Base-by-base conservation (phyloP, 805 yeast genomes). In the Priceomyces haplophilus region DNA sequence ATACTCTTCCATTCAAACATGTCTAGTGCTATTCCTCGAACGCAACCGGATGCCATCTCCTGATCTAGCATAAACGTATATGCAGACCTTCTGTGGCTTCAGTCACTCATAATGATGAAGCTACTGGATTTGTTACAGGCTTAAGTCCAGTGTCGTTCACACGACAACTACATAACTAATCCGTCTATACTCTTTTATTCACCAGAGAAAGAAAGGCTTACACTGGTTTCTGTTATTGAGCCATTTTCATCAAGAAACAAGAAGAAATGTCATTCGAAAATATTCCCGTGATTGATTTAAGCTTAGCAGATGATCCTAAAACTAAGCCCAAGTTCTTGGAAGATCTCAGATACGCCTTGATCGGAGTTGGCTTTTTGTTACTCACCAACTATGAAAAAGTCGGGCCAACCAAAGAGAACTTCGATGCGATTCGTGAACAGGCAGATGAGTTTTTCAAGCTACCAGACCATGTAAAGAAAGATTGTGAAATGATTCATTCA, bases 301-400 rank as follows among this genome's bases (percentile, higher is more conserved):
- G 53, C 3, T 52, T 61, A 36, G 80, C 78, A 1, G 51, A 59
- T n/a, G 59, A 67, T 43, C 69, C 75, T 1, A 53, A 34, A 0
- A 69, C 74, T n/a, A 72, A 67, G 45, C 66, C 69, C 1, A 56
- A 62, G 49, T 67, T 80, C 41, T 61, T 78, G 13, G 59, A 27
- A 44, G 72, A 53, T 43, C 51, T 71, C 35, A 56, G 64, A 34
- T 56, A 73, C 48, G 82, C 83, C 0, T 59, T 79, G n/a, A 68
- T 79, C 42, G 64, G 73, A 24, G 75, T 80, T 15, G 85, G 85
- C 5, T 80, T 80, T 50, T 56, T 80, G 30, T 67, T 78, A 34
- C 57, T 79, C 37, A 61, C 56, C 21, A 72, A 75, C 50, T 67
- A 59, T 45, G 61, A 63, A 18, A 12, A 37, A 6, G 43, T 54